Conservation (phyloP, 164 flowering plant species). For the Warburgia ugandensis region DNA sequence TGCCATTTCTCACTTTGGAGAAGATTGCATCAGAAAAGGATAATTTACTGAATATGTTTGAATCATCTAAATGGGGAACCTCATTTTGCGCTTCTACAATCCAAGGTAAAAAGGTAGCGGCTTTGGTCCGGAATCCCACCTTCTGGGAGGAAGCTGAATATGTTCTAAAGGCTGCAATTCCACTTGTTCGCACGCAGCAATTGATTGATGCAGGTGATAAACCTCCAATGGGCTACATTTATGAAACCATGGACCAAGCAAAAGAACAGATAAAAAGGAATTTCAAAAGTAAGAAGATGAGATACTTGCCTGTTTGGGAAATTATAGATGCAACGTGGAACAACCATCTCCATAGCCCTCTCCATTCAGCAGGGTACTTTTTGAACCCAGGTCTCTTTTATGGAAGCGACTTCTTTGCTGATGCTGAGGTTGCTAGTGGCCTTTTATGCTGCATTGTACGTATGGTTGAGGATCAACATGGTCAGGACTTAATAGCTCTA, state of each 20-base stretch:
- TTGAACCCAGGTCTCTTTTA: constrained; percentile 49
- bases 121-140: constrained; percentile 25
- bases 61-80: constrained; percentile 35
- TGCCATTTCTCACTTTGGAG: constrained; percentile 40
- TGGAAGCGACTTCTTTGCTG: constrained; percentile 34
- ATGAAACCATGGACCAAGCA: constrained; percentile 64
- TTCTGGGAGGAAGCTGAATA: constrained; percentile 42
- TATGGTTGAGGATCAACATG: constrained; percentile 22
- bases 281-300: constrained; percentile 20
- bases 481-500: constrained; percentile 23
- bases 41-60: constrained; percentile 33
- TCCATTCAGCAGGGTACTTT: constrained; percentile 65
- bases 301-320: constrained; percentile 40
- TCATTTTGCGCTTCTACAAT: constrained; percentile 26
- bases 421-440: constrained; percentile 52
- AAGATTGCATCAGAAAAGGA: constrained; percentile 30
- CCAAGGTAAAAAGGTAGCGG: constrained; percentile 34
- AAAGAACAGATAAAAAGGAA: constrained; percentile 48
- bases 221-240: constrained; percentile 44
- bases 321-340: constrained; percentile 62
- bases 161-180: constrained; percentile 39
- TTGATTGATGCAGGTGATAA: constrained; percentile 23
- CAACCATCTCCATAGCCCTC: constrained; percentile 46
- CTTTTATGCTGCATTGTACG: constrained; percentile 35
- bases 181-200: constrained; percentile 37